Evolutionary conservation across 495 filamentous ascomycete species (phyloP).

Genomic region (Saxophila tyrrhenica): DNA sequence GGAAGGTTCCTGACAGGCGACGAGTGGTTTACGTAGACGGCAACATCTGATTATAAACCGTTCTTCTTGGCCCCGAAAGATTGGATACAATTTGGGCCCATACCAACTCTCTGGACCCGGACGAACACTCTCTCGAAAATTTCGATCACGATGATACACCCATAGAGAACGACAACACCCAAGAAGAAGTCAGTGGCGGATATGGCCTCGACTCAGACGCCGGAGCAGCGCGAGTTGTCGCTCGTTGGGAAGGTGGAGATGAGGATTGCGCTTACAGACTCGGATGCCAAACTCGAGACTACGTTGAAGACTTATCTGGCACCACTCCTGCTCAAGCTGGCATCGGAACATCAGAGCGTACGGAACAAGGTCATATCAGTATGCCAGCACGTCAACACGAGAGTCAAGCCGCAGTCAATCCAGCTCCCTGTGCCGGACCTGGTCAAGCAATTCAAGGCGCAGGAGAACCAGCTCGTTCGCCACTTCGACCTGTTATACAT

Average conservation of each 20-base stretch:
- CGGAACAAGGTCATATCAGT: conserved; percentile 69
- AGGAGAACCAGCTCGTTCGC: conserved; percentile 55
- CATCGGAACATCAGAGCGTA: conserved; percentile 66
- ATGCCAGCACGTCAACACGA: conserved; percentile 70
- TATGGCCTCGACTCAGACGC: conserved; percentile 1
- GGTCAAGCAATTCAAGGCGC: conserved; percentile 81
- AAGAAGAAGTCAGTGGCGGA: not conserved
- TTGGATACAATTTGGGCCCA: too few relatives aligned
- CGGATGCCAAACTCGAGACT: conserved; percentile 68
- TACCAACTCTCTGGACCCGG: too few relatives aligned
- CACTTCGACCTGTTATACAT: conserved; percentile 86
- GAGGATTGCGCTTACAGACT: conserved; percentile 70
- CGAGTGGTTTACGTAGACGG: not conserved
- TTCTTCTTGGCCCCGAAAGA: too few relatives aligned
- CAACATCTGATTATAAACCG: too few relatives aligned
- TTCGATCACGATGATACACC: not conserved
- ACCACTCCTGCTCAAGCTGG: conserved; percentile 72
- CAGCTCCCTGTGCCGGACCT: conserved; percentile 73
- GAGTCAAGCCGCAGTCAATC: conserved; percentile 57
- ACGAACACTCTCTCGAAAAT: not conserved
- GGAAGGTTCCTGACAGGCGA: not conserved
- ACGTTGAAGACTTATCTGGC: conserved; percentile 69
- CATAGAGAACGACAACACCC: not conserved
- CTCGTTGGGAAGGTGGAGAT: conserved; percentile 86
- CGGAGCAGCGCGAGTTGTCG: conserved; percentile 64